Evolutionary conservation across 495 filamentous ascomycete species (phyloP), one percentile per base, ranked within the genome.

Genomic region (Letharia columbiana): DNA sequence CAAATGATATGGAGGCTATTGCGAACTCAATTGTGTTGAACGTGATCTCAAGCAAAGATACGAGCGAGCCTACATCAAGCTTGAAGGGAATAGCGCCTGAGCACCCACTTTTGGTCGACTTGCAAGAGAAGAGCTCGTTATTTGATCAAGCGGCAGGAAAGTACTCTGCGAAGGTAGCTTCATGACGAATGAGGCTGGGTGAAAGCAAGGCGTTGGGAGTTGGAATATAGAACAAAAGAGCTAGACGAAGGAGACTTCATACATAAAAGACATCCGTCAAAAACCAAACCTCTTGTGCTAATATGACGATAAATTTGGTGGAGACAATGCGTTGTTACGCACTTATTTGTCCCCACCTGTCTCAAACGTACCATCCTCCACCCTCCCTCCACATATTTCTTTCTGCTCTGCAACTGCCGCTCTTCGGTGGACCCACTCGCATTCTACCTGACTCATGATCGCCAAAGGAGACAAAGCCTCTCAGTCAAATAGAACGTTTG

Each of bases 131-230:
- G 84, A 87, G 82, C 72, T 84, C 79, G 18, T 73, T 89, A 62
- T 96, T 96, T 72, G 91, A 94, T 73, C 85, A 85, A 66, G 88
- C 90, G 8, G 90, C 90, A 7, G 78, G 82, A 4, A 94, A 91
- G 75, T 93, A 89, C 75, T 82, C 85, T 57, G 82, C 89, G 15
- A 91, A 88, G 76, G 86, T 88, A 58, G 78, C 84, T 23, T 84
- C 85, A 63, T 89, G 60, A 57, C 88, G 49, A 57, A 28, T 12
- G 11, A 44, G 15, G 52, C 13, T 9, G 42, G 42, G 18, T 17
- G 11, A 40, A 67, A 58, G 61, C 65, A 62, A 56, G 65, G 65
- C 49, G 59, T 60, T 13, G 18, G 60, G 59, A 54, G 65, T 56
- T 57, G 0, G 33, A 15, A 12, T 3, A n/a, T 31, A 57, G 11